These are phyloP conservation scores for Volvox africanus DNA, from an alignment of 139 green algal genomes.

Conservation along the genomic window DNA sequence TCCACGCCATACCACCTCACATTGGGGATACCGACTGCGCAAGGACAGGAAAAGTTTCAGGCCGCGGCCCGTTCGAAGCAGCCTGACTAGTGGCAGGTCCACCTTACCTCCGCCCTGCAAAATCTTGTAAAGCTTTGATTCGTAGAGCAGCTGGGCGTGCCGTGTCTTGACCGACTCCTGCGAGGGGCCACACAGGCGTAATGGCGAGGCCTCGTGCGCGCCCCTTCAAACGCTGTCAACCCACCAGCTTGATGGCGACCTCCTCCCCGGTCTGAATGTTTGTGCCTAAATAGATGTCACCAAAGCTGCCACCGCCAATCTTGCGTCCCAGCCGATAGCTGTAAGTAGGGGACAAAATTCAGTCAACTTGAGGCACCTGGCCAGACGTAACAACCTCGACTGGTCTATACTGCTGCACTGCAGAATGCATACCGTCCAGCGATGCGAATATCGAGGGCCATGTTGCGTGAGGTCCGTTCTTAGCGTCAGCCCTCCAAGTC, in stretches of 20 bases:
- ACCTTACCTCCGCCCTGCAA: constrained; percentile 90
- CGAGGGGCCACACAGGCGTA: neutral
- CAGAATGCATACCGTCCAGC: constrained; percentile 82
- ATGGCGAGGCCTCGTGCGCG: neutral
- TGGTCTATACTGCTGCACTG: constrained; percentile 58
- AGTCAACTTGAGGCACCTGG: neutral
- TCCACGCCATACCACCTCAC: constrained; percentile 99
- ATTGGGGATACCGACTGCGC: constrained; percentile 97
- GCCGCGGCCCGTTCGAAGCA: constrained; percentile 8
- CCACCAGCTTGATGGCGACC: constrained; percentile 99
- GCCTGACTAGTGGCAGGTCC: neutral
- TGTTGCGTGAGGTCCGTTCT: constrained; percentile 26
- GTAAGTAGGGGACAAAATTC: constrained; percentile 4
- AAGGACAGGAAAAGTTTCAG: neutral
- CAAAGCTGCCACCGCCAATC: constrained; percentile 62
- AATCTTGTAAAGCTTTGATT: constrained; percentile 97
- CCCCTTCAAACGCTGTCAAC: constrained; percentile 47
- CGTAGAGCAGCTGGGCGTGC: constrained; percentile 95
- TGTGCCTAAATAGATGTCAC: constrained; percentile 82
- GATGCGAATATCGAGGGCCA: constrained; percentile 79
- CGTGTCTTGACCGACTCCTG: constrained; percentile 91
- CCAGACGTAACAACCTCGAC: neutral
- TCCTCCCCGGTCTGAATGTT: constrained; percentile 98
- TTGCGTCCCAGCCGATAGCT: constrained; percentile 66
- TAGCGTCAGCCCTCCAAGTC: neutral